Evolutionary conservation across 2,329 filamentous ascomycete genomes (phyloP).

Genomic region (Claviceps maximensis): DNA sequence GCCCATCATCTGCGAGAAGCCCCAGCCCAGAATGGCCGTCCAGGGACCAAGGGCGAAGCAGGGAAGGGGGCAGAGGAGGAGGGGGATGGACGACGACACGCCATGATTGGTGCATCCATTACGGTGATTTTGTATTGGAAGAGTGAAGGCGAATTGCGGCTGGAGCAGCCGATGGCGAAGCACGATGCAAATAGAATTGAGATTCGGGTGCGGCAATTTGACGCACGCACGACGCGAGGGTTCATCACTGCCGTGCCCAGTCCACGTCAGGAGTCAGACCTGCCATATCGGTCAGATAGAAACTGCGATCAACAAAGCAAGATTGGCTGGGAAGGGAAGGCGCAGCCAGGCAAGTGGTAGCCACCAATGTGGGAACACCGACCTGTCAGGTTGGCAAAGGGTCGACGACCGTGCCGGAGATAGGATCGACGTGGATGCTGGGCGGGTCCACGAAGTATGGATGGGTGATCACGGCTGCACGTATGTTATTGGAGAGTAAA

Average conservation of each 20-base stretch:
- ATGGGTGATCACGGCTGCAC: slow-evolving; percentile 53
- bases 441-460: slow-evolving; percentile 55
- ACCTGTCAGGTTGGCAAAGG: slow-evolving; percentile 29
- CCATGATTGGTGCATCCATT: neutral
- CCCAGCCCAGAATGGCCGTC: too few relatives aligned
- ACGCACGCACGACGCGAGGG: too few relatives aligned
- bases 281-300: neutral
- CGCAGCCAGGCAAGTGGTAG: neutral
- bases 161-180: neutral
- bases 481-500: slow-evolving; percentile 50
- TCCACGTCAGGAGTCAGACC: too few relatives aligned
- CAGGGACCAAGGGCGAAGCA: too few relatives aligned
- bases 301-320: neutral
- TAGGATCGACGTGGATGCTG: slow-evolving; percentile 53
- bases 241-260: too few relatives aligned
- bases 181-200: neutral
- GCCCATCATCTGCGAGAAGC: too few relatives aligned
- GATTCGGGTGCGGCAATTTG: neutral
- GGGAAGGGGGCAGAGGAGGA: too few relatives aligned
- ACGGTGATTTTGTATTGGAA: neutral
- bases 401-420: slow-evolving; percentile 46
- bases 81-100: too few relatives aligned
- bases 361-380: neutral
- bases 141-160: neutral
- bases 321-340: neutral